A percentile compares a stretch with the other conserved stretches of the same genome.
phyloP scores from a whole-genome alignment of 805 yeast species.

The Sungouiella blattae region DNA sequence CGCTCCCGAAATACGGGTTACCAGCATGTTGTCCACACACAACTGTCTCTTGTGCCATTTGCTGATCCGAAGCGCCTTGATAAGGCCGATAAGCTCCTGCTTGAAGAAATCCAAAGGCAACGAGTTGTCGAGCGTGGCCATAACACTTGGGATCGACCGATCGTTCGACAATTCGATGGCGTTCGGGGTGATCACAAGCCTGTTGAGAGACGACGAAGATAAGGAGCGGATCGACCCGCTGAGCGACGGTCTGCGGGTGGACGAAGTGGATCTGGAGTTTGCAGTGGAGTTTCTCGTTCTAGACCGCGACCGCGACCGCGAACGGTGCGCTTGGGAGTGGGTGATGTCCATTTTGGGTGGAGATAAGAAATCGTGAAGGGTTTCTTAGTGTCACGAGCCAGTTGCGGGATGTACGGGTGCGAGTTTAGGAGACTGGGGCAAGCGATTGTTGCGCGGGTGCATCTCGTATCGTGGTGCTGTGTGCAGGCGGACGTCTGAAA shows the following conservation, averaged over 20 bases:
- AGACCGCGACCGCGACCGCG: constrained; percentile 36
- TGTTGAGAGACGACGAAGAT: constrained; percentile 30
- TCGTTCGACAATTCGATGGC: constrained; percentile 26
- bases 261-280: constrained; percentile 32
- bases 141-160: constrained; percentile 46
- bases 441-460: background rate
- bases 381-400: constrained; percentile 1
- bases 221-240: constrained; percentile 30
- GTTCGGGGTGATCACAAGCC: constrained; percentile 26
- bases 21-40: constrained; percentile 38
- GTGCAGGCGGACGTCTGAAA: too few species aligned
- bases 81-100: constrained; percentile 67
- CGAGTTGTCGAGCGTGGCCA: constrained; percentile 65
- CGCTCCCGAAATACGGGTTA: constrained; percentile 84
- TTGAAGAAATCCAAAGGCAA: constrained; percentile 83
- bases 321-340: constrained; percentile 13
- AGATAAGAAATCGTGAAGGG: background rate
- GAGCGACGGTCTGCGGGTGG: constrained; percentile 32
- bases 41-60: constrained; percentile 70
- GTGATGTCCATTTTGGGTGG: constrained; percentile 12
- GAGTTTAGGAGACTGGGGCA: background rate
- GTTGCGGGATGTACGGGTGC: constrained; percentile 1
- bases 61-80: constrained; percentile 62
- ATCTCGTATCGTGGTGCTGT: too few species aligned
- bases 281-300: constrained; percentile 31